Evolutionary conservation across 2,329 filamentous ascomycete species (phyloP).

Genomic region (Xylariaceae sp.): DNA sequence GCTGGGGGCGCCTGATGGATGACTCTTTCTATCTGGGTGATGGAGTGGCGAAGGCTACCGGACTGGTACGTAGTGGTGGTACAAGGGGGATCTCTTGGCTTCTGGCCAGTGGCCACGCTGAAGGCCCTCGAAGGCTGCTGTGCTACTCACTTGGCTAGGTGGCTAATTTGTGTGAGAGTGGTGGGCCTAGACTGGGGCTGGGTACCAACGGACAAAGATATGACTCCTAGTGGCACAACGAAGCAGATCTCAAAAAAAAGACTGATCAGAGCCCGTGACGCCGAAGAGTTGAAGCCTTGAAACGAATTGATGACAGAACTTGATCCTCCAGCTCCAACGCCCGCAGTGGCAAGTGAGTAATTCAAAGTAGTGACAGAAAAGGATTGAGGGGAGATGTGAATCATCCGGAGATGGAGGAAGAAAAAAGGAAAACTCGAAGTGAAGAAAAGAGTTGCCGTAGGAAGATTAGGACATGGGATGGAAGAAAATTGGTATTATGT

Average conservation of each 20-base stretch:
- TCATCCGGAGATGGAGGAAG: conserved; percentile 14
- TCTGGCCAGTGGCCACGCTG: too few relatives aligned
- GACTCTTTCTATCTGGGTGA: conserved; percentile 31
- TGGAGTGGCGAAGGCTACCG: conserved; percentile 32
- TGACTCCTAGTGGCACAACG: conserved; percentile 23
- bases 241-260: conserved; percentile 13
- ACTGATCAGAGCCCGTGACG: conserved; percentile 15
- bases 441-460: not conserved
- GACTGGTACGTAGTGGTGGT: conserved; percentile 22
- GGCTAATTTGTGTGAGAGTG: conserved; percentile 14
- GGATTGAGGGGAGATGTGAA: conserved; percentile 22
- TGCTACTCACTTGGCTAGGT: conserved; percentile 12
- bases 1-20: conserved; percentile 27
- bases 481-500: not conserved
- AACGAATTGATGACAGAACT: conserved; percentile 21
- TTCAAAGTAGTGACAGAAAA: conserved; percentile 20
- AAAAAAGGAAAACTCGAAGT: conserved; percentile 17
- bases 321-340: conserved; percentile 23
- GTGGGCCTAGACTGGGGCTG: conserved; percentile 22
- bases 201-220: conserved; percentile 14
- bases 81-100: not conserved
- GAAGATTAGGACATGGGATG: conserved; percentile 3
- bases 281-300: conserved; percentile 24
- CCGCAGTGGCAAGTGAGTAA: conserved; percentile 28
- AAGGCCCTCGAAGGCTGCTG: conserved; percentile 7